Conservation (phyloP, 75 land plant species). For the Chamaecyparis obtusa region DNA sequence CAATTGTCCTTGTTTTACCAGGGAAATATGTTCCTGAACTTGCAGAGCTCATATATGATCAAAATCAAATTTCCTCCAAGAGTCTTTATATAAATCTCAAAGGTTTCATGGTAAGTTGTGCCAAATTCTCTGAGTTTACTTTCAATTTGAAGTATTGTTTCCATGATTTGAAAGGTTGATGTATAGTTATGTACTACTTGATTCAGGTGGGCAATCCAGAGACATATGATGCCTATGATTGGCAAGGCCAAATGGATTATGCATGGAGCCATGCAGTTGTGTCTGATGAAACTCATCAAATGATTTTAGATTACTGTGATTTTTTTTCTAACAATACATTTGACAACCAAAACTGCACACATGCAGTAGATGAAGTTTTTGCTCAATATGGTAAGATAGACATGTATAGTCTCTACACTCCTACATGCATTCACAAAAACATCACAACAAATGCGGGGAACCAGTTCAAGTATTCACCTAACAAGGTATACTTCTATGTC, state of each 20-base stretch:
- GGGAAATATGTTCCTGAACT: conserved; percentile 74
- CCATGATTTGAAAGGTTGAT: too few relatives aligned
- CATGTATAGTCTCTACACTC: conserved; percentile 5
- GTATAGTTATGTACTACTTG: too few relatives aligned
- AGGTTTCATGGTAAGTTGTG: conserved; percentile 58
- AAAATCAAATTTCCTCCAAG: conserved; percentile 30
- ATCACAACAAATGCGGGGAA: not conserved
- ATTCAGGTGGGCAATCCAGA: too few relatives aligned
- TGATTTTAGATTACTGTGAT: conserved; percentile 37
- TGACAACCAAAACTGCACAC: conserved; percentile 24
- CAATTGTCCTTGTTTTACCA: conserved; percentile 13
- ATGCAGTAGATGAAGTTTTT: conserved; percentile 39
- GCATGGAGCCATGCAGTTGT: conserved; percentile 58
- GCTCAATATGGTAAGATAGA: conserved; percentile 47
- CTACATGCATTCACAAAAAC: conserved; percentile 53
- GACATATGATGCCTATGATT: conserved; percentile 27
- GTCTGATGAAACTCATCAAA: conserved; percentile 21
- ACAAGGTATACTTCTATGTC: not conserved
- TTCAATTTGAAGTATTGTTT: too few relatives aligned
- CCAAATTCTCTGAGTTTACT: conserved; percentile 7
- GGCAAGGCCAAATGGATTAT: conserved; percentile 59
- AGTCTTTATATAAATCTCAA: conserved; percentile 44
- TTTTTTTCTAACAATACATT: conserved; percentile 32
- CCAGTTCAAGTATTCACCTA: not conserved
- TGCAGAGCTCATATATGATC: conserved; percentile 57